phyloP scores from a whole-genome alignment of 2,329 filamentous ascomycete genomes.

The Chaetomium sp. region DNA sequence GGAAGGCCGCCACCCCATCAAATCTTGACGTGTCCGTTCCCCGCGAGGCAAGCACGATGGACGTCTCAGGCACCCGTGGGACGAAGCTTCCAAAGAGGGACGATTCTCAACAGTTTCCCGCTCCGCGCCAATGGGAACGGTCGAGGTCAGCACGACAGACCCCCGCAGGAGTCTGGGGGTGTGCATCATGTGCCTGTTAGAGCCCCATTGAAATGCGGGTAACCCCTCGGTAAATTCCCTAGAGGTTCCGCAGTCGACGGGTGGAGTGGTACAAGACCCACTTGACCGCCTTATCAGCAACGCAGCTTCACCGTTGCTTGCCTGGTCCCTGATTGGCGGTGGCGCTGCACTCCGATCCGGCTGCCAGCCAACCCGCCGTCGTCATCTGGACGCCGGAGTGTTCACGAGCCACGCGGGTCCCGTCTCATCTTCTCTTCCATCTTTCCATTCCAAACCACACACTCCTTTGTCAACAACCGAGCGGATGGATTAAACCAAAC shows the following conservation, averaged over 20 bases:
- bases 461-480: background rate
- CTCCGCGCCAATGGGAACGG: too few species aligned
- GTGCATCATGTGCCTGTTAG: conserved; percentile 9
- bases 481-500: conserved; percentile 2
- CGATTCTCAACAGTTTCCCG: too few species aligned
- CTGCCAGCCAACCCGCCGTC: conserved; percentile 9
- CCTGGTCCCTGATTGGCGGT: conserved; percentile 11
- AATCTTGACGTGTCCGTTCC: too few species aligned
- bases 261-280: conserved; percentile 2
- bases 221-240: background rate
- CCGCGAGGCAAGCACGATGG: too few species aligned
- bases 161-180: background rate
- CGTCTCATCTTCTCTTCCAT: background rate
- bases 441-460: background rate
- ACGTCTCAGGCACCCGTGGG: too few species aligned
- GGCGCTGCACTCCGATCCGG: conserved; percentile 6
- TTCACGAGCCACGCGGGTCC: conserved; percentile 1
- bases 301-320: too few species aligned
- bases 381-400: conserved; percentile 10
- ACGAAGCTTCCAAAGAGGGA: too few species aligned
- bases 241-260: background rate
- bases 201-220: background rate
- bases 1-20: too few species aligned
- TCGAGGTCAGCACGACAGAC: background rate
- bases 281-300: conserved; percentile 6